phyloP scores from a whole-genome alignment of 441 rosid genomes.

The Gossypium gossypioides region DNA sequence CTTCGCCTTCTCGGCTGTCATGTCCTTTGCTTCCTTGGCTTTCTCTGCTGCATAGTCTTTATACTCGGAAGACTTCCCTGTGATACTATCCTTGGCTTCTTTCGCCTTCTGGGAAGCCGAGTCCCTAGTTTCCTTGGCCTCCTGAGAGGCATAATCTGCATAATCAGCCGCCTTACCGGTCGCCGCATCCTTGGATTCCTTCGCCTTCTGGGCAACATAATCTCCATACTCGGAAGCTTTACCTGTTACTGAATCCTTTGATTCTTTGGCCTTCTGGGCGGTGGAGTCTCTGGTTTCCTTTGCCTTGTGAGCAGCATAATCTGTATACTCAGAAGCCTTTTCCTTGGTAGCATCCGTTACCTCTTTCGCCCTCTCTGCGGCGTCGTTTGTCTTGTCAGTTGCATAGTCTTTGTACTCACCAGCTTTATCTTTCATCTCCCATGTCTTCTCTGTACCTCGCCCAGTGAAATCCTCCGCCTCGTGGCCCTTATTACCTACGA shows the following conservation, averaged over 20 bases:
- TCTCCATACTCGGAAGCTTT: slow-evolving; percentile 21
- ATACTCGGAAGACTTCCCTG: slow-evolving; percentile 20
- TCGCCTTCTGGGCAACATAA: slow-evolving; percentile 19
- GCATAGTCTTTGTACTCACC: slow-evolving; percentile 10
- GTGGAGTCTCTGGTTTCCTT: slow-evolving; percentile 28
- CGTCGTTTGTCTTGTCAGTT: slow-evolving; percentile 9
- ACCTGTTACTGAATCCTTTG: not conserved
- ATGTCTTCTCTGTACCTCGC: slow-evolving; percentile 24
- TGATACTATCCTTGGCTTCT: slow-evolving; percentile 8
- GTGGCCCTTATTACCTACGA: slow-evolving; percentile 40
- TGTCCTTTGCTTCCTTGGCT: slow-evolving; percentile 17
- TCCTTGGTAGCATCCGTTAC: slow-evolving; percentile 19
- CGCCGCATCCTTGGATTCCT: slow-evolving; percentile 17
- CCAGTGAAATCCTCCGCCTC: slow-evolving; percentile 19
- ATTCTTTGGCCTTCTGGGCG: slow-evolving; percentile 17
- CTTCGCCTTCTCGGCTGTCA: slow-evolving; percentile 16
- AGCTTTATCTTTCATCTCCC: slow-evolving; percentile 22
- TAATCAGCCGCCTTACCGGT: slow-evolving; percentile 24
- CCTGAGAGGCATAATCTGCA: slow-evolving; percentile 17
- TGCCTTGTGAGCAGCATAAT: slow-evolving; percentile 28
- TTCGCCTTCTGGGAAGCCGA: slow-evolving; percentile 15
- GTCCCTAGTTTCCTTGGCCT: slow-evolving; percentile 21
- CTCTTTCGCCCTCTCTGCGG: slow-evolving; percentile 14
- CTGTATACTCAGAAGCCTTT: slow-evolving; percentile 23
- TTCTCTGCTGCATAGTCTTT: slow-evolving; percentile 27